Conservation (phyloP, 345 rosid genomes). For the Pugionium dolabratum region DNA sequence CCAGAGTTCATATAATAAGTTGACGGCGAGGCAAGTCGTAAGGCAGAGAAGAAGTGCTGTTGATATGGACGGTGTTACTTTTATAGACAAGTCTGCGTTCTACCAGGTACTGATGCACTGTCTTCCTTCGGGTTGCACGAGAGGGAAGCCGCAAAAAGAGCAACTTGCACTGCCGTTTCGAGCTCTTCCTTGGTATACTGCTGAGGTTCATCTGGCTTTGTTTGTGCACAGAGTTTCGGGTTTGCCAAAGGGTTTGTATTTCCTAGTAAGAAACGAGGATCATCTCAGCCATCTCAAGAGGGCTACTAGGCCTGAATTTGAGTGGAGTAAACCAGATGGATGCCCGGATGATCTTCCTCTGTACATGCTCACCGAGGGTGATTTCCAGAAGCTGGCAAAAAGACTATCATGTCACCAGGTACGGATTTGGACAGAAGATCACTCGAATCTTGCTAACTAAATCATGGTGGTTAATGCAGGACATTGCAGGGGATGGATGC, state of each 20-base stretch:
- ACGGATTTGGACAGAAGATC: background rate
- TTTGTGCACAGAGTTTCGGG: constrained; percentile 81
- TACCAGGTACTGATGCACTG: constrained; percentile 86
- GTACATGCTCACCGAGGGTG: constrained; percentile 60
- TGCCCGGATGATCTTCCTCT: constrained; percentile 71
- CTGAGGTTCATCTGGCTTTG: constrained; percentile 81
- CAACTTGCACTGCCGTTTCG: constrained; percentile 74
- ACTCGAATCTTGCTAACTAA: constrained; percentile 17
- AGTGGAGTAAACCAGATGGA: constrained; percentile 79
- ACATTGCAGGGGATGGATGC: constrained; percentile 90
- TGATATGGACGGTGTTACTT: constrained; percentile 77
- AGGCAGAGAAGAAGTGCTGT: constrained; percentile 94
- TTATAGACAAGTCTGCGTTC: constrained; percentile 60
- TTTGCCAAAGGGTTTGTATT: constrained; percentile 75
- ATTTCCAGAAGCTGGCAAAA: constrained; percentile 64
- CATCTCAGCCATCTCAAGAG: constrained; percentile 63
- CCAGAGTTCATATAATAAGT: constrained; percentile 52
- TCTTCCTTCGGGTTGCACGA: constrained; percentile 68
- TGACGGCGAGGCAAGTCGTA: constrained; percentile 54
- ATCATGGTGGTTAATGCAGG: constrained; percentile 47
- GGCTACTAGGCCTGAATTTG: constrained; percentile 55
- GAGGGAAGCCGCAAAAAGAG: constrained; percentile 52
- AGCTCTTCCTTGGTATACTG: constrained; percentile 77
- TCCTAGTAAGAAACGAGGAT: constrained; percentile 82
- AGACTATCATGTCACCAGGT: constrained; percentile 88